Evolutionary conservation across 2,329 filamentous ascomycete species (phyloP).

Genomic region (Pseudogymnoascus sp.): DNA sequence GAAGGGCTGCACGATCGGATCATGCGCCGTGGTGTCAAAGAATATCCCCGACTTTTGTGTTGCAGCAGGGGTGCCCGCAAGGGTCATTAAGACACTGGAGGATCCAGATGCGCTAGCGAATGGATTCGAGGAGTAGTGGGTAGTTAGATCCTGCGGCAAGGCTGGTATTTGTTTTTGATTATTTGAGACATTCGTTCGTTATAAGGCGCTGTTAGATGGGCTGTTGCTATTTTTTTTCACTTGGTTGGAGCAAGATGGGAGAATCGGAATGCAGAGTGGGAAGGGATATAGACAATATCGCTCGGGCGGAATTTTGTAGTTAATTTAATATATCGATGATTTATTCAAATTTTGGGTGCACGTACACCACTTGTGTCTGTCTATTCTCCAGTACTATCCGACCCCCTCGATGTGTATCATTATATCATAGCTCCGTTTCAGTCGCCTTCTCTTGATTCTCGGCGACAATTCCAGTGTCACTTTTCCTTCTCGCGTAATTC

Average conservation of each 20-base stretch:
- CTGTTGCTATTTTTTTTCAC: background rate
- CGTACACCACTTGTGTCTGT: background rate
- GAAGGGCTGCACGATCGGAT: slow-evolving; percentile 42
- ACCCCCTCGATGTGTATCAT: background rate
- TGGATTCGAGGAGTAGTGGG: background rate
- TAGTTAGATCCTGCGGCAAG: background rate
- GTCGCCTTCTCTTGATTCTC: background rate
- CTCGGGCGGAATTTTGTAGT: background rate
- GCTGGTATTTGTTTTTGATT: background rate
- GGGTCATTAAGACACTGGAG: slow-evolving; percentile 12
- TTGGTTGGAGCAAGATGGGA: background rate
- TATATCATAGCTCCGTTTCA: background rate
- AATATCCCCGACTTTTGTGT: slow-evolving; percentile 18
- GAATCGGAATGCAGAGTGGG: background rate
- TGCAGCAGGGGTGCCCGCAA: slow-evolving; percentile 20
- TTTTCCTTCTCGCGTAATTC: background rate
- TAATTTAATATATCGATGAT: slow-evolving; percentile 3
- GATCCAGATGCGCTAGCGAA: background rate
- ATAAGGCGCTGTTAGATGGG: background rate
- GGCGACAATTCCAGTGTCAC: background rate
- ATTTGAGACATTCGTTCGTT: background rate
- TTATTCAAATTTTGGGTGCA: background rate
- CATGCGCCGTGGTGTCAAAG: slow-evolving; percentile 42
- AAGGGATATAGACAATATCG: background rate
- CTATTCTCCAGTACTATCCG: background rate